These are phyloP conservation scores for Chlorella variabilis DNA, from an alignment of 163 green algal genomes.

Conservation along the genomic window DNA sequence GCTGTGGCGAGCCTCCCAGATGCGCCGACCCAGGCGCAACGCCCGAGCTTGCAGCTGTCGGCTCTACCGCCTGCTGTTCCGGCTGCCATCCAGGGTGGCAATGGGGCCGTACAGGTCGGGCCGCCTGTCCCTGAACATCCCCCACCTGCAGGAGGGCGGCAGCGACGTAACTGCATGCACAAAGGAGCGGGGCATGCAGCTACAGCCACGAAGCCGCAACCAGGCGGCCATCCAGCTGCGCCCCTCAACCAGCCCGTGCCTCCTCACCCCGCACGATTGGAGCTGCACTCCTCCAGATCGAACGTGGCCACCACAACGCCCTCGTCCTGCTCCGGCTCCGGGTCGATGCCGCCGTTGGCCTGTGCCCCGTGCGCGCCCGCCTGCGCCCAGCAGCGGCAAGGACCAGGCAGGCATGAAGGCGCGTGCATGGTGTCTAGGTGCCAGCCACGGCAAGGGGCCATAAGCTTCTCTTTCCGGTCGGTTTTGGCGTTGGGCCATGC, in stretches of 20 bases:
- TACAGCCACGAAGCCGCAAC: too few relatives aligned
- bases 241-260: too few relatives aligned
- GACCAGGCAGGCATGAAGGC: too few relatives aligned
- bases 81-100: slow-evolving; percentile 63
- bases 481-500: too few relatives aligned
- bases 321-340: slow-evolving; percentile 55
- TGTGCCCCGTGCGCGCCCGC: slow-evolving; percentile 6
- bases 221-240: too few relatives aligned
- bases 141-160: slow-evolving; percentile 68
- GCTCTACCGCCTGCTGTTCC: background rate
- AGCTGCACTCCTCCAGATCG: slow-evolving; percentile 69
- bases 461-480: too few relatives aligned
- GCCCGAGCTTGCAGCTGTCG: background rate
- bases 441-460: too few relatives aligned
- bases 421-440: too few relatives aligned
- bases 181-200: too few relatives aligned
- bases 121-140: slow-evolving; percentile 81
- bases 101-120: slow-evolving; percentile 79
- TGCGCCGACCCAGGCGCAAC: too few relatives aligned
- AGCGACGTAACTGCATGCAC: slow-evolving; percentile 6
- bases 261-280: slow-evolving; percentile 45
- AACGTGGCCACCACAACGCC: slow-evolving; percentile 72
- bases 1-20: too few relatives aligned
- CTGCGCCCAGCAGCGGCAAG: background rate
- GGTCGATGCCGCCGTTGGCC: slow-evolving; percentile 49